A percentile compares a stretch with the other conserved stretches of the same genome.
These are phyloP conservation scores for Psilocybe sp. DNA, from an alignment of 768 basidiomycete genomes.

Conservation along the genomic window DNA sequence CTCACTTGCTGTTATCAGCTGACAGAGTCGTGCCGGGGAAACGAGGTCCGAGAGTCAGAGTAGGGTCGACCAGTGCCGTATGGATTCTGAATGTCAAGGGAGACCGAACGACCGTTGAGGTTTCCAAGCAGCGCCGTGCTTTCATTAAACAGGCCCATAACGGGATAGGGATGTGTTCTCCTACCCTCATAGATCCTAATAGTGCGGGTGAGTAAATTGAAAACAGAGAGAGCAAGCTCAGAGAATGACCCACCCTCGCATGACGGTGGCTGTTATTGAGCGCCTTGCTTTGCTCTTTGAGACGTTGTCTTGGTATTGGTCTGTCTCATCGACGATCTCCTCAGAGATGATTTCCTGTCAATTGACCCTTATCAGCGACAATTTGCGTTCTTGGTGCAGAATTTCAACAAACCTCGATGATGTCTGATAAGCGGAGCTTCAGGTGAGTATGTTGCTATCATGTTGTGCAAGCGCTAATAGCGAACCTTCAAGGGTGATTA, in stretches of 20 bases:
- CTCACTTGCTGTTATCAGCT: too few species aligned
- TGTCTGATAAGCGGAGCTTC: slow-evolving; percentile 40
- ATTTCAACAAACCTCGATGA: slow-evolving; percentile 55
- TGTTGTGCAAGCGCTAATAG: background rate
- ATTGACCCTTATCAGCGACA: background rate
- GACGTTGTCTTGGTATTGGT: slow-evolving; percentile 84
- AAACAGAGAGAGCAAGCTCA: background rate
- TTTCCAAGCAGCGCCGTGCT: background rate
- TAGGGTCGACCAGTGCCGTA: too few species aligned
- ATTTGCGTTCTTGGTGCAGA: background rate
- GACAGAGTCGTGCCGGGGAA: too few species aligned
- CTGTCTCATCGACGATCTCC: slow-evolving; percentile 95
- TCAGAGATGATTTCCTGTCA: slow-evolving; percentile 85
- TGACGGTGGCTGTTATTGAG: slow-evolving; percentile 68
- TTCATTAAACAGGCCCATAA: too few species aligned
- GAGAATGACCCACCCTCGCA: slow-evolving; percentile 61
- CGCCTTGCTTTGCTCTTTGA: slow-evolving; percentile 74
- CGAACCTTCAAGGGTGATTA: slow-evolving; percentile 83
- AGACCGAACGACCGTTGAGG: background rate
- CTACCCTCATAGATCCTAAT: too few species aligned
- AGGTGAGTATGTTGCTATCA: background rate
- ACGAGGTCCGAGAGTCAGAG: too few species aligned
- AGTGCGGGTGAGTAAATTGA: too few species aligned
- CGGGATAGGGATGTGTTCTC: too few species aligned
- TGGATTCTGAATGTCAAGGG: too few species aligned